phyloP scores from a whole-genome alignment of 371 early-diverging fungal genomes.

The Syncephalastrum contaminatum region DNA sequence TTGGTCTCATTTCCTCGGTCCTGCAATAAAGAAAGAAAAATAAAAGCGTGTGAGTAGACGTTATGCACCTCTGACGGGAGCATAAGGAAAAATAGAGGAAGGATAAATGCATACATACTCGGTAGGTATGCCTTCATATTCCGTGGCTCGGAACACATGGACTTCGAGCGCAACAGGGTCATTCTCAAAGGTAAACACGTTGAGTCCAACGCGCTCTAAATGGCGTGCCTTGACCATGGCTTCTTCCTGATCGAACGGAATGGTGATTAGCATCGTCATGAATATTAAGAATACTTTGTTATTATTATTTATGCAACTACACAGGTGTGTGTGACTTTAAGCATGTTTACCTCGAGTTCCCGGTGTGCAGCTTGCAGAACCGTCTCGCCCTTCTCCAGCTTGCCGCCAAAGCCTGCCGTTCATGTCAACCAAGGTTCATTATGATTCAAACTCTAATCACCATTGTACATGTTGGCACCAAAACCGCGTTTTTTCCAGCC shows the following conservation, averaged over 20 bases:
- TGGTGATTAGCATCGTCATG: no score
- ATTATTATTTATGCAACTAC: not conserved
- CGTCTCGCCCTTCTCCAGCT: constrained; percentile 68
- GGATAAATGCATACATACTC: constrained; percentile 44
- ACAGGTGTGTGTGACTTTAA: not conserved
- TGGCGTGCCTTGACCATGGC: constrained; percentile 49
- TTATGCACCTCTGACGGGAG: no score
- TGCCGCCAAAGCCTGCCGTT: constrained; percentile 66
- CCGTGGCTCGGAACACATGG: constrained; percentile 51
- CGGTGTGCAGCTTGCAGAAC: constrained; percentile 61
- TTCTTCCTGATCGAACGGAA: constrained; percentile 46
- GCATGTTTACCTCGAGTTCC: constrained; percentile 51
- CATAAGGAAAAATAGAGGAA: no score
- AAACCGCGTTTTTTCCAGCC: constrained; percentile 79
- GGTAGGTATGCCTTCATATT: constrained; percentile 47
- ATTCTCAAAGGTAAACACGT: constrained; percentile 57
- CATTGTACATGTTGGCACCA: constrained; percentile 66
- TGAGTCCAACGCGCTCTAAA: constrained; percentile 51
- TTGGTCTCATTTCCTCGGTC: constrained; percentile 64
- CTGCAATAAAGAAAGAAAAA: constrained; percentile 15
- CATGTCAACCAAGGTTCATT: not conserved
- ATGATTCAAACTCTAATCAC: constrained; percentile 21
- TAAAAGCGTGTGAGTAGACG: not conserved
- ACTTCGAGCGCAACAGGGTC: constrained; percentile 54
- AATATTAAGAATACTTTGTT: no score